Evolutionary conservation across 2,329 filamentous ascomycete genomes (phyloP), one percentile per base, ranked within the genome.

Genomic region (Juglanconis sp.): DNA sequence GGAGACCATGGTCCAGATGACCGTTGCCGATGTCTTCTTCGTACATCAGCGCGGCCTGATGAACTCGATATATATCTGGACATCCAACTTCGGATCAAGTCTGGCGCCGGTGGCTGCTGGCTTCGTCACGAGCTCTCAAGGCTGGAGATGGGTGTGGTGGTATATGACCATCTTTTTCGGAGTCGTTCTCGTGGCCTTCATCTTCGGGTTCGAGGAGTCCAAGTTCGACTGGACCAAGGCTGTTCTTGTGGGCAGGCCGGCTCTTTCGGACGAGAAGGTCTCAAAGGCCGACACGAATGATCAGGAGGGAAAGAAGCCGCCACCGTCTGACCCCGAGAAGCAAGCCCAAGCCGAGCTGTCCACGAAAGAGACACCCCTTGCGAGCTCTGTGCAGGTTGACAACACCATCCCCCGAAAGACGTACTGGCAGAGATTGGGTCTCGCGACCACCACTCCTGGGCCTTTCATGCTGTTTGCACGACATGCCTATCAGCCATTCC

Each of bases 11-110:
- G 74, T 80, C 0, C 77, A 80, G 57, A 76, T 80, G 68, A 80
- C 78, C 0, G 73, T 81, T 10, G 73, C 74, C 10, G 78, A 81
- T 63, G 56, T 82, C 48, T 81, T 77, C 67, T 81, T 81, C 60
- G 72, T 81, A 4, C 79, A 81, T 54, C 70, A 81, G 56, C 72
- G 76, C 24, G 79, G 75, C 0, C 67, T 71, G 2, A 77, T 79
- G 74, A 84, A 83, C 60, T 71, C 69, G 0, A 71, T 79, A 10
- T 83, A 79, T 61, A 68, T 78, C 59, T 76, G 71, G 61, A 71
- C 75, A 44, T 67, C 72, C 30, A 73, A 69, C 65, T 57, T 71
- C 51, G 68, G 70, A 15, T 47, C 74, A 68, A 53, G 35, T 17
- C 10, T 63, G n/a, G 59, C 62, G 34, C 62, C 62, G 2, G 62